Evolutionary conservation across 1,284 basidiomycete genomes (phyloP), one percentile per base, ranked within the genome.

Genomic region (Fomitopsis schrenkii): DNA sequence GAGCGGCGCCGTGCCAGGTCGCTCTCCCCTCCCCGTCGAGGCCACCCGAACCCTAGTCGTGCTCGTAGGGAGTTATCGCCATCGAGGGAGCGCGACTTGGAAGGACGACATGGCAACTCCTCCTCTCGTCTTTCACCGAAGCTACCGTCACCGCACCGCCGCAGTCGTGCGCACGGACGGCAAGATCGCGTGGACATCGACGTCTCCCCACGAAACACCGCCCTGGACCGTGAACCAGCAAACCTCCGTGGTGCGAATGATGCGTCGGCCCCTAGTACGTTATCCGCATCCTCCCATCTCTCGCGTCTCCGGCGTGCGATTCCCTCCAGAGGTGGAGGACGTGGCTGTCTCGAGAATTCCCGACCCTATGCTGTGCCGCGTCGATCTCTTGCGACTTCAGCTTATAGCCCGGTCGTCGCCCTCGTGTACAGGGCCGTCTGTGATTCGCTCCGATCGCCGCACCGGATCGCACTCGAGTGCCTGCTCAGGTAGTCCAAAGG

Each of bases 231-330:
- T 60, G 66, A 68, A 28, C 67, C 66, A 69, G 64, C 72, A 68
- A 68, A 67, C 63, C 73, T 68, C 62, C 74, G 72, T 66, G 76
- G 75, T 71, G 71, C 74, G 64, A 76, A 76, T 73, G 76, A 72
- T 72, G 77, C 80, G 73, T 75, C 83, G 76, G 74, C 84, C 80
- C 75, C 80, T 76, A 89, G 88, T 90, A 90, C 87, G 87, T 90
- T 90, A 77, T 89, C 84, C 77, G 79, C 85, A 81, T 87, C 82
- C 76, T 84, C 71, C 78, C 75, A 73, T 71, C 74, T 76, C 76
- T 72, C 72, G 75, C 74, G 72, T 75, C 70, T 71, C 70, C 68
- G 72, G 75, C 77, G 74, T 69, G 67, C 67, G 70, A 71, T 67
- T 74, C 78, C 75, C 77, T 83, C 76, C 76, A 78, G 75, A 76